These are phyloP conservation scores for Cystofilobasidium macerans DNA, from an alignment of 768 basidiomycete genomes.

Conservation along the genomic window DNA sequence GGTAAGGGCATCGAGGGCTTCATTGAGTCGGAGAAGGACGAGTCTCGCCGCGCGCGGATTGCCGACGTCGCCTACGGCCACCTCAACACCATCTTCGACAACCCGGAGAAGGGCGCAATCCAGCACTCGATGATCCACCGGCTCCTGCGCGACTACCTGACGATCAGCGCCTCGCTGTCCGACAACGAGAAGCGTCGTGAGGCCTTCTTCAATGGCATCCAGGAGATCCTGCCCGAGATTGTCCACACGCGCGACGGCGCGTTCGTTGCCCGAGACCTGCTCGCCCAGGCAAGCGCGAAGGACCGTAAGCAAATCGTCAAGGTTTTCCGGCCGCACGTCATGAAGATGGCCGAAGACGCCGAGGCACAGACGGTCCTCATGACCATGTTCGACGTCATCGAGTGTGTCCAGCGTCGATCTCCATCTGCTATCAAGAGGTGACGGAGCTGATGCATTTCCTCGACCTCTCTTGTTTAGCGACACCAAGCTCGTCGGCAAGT, in stretches of 20 bases:
- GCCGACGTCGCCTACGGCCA: conserved; percentile 61
- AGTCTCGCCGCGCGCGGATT: conserved; percentile 48
- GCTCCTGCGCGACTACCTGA: conserved; percentile 73
- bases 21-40: conserved; percentile 51
- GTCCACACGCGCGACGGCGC: conserved; percentile 90
- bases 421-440: background rate
- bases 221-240: conserved; percentile 79
- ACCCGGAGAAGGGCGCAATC: conserved; percentile 77
- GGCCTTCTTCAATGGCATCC: conserved; percentile 75
- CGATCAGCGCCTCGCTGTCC: conserved; percentile 39
- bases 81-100: conserved; percentile 68
- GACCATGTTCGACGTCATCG: conserved; percentile 77
- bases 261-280: conserved; percentile 70
- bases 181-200: conserved; percentile 63
- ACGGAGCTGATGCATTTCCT: background rate
- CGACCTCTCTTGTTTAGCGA: conserved; percentile 49
- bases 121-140: conserved; percentile 81
- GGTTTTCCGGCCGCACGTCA: conserved; percentile 75
- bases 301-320: conserved; percentile 88
- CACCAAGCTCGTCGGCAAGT: conserved; percentile 77
- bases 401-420: conserved; percentile 49
- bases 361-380: conserved; percentile 84
- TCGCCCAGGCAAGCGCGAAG: conserved; percentile 74
- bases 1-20: conserved; percentile 50
- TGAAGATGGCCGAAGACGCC: conserved; percentile 75